These are phyloP conservation scores for Acer campestre DNA, from an alignment of 345 rosid genomes.

Conservation along the genomic window DNA sequence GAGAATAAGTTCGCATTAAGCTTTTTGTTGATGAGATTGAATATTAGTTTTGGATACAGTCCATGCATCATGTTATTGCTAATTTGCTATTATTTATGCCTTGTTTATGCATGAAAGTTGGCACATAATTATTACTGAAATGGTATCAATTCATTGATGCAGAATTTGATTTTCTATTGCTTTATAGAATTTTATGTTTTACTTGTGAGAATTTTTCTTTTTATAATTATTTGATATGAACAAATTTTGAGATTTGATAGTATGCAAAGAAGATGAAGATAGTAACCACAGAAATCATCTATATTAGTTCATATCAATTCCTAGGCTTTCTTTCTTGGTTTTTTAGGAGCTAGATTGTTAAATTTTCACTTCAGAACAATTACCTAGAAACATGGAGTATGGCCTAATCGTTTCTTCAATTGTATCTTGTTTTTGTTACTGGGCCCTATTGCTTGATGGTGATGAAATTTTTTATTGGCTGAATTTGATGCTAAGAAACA, in stretches of 20 bases:
- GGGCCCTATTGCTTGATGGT: not conserved
- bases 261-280: not conserved
- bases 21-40: not conserved
- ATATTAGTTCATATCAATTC: no score
- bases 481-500: not conserved
- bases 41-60: slow-evolving; percentile 7
- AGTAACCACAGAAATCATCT: no score
- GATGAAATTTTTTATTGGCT: not conserved
- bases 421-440: not conserved
- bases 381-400: no score
- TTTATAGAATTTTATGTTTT: not conserved
- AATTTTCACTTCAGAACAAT: not conserved
- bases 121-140: not conserved
- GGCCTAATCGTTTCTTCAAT: no score
- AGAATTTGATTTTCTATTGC: not conserved
- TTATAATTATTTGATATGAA: not conserved
- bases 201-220: not conserved
- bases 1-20: slow-evolving; percentile 11
- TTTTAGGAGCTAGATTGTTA: not conserved
- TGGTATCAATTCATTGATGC: not conserved
- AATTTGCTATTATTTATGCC: not conserved
- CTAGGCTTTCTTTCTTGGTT: no score
- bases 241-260: not conserved
- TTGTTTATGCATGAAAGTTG: not conserved
- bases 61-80: not conserved